These are phyloP conservation scores for Claviceps monticola DNA, from an alignment of 2,329 filamentous ascomycete genomes.

Conservation along the genomic window DNA sequence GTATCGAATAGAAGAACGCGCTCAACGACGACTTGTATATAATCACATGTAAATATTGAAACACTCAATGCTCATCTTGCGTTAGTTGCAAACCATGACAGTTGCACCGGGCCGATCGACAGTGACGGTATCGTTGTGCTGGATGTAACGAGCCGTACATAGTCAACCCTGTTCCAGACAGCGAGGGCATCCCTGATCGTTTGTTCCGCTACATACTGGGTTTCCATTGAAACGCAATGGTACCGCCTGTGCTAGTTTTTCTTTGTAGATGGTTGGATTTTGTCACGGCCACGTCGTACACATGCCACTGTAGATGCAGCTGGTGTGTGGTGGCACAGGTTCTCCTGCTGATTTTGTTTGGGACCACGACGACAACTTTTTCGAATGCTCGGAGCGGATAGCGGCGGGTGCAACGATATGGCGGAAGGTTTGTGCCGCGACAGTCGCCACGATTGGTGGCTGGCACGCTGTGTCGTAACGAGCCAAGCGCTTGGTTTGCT, in stretches of 20 bases:
- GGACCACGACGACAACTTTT: background rate
- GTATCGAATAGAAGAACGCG: background rate
- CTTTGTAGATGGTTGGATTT: background rate
- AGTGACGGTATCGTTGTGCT: background rate
- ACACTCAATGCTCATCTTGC: background rate
- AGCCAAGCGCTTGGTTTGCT: too few relatives aligned
- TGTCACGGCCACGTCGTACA: background rate
- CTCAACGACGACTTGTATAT: background rate
- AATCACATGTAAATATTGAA: background rate
- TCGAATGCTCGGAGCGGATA: background rate
- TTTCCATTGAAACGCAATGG: background rate
- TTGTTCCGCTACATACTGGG: background rate
- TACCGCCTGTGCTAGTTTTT: background rate
- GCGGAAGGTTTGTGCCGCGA: background rate
- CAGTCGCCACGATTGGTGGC: too few relatives aligned
- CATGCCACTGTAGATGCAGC: background rate
- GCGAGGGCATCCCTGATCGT: background rate
- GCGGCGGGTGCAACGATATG: background rate
- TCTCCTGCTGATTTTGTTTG: background rate
- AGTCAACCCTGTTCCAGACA: background rate
- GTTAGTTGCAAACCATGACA: background rate
- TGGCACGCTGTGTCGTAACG: too few relatives aligned
- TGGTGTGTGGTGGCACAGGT: background rate
- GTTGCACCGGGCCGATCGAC: background rate
- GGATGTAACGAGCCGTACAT: too few relatives aligned